Conservation (phyloP, 441 rosid genomes). For the Daphne laureola region DNA sequence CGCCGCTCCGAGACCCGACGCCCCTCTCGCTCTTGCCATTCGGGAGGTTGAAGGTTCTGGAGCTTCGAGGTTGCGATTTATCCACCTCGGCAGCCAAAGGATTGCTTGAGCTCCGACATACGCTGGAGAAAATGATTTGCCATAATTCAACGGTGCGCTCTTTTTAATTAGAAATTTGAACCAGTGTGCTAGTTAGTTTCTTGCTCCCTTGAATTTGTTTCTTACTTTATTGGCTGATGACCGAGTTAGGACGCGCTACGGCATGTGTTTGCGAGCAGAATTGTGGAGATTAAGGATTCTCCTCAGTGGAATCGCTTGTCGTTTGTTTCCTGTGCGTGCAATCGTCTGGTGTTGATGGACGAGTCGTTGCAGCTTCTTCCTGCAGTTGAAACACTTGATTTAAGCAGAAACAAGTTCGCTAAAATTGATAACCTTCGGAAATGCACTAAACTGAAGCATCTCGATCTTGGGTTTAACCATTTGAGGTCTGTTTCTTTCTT, state of each 20-base stretch:
- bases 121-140: conserved; percentile 85
- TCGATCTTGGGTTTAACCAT: conserved; percentile 93
- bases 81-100: conserved; percentile 91
- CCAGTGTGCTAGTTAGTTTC: neutral
- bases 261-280: conserved; percentile 93
- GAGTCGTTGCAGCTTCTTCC: conserved; percentile 99
- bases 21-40: conserved; percentile 76
- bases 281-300: conserved; percentile 70
- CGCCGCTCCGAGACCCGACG: conserved; percentile 78
- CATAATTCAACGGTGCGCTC: conserved; percentile 87
- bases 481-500: conserved; percentile 62
- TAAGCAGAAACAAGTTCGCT: conserved; percentile 84
- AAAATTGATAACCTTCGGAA: conserved; percentile 81
- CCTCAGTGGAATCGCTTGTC: conserved; percentile 81
- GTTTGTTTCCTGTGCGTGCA: conserved; percentile 79
- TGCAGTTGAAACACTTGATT: conserved; percentile 86
- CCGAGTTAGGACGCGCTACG: conserved; percentile 72
- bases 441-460: conserved; percentile 75
- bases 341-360: conserved; percentile 87
- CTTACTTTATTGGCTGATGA: neutral
- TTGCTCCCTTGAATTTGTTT: conserved; percentile 10
- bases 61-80: conserved; percentile 88
- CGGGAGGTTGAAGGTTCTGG: conserved; percentile 68
- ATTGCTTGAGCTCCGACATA: conserved; percentile 72
- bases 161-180: neutral